Base-by-base conservation (phyloP, 768 basidiomycete genomes). In the Candolleomyces eurysporus region DNA sequence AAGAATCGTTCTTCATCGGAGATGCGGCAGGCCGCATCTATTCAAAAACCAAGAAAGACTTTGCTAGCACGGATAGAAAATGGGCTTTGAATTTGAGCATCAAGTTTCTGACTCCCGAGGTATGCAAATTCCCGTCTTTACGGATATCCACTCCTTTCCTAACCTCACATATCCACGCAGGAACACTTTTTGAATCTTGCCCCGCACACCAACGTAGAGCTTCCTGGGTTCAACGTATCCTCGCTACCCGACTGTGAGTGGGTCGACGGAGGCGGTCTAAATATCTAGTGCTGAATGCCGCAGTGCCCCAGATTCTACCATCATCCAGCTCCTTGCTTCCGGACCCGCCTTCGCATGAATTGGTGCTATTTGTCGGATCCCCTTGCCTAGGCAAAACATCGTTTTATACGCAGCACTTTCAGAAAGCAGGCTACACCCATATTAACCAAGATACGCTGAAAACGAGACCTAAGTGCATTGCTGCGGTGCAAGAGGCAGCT, bases 401-500 rank as follows among this genome's bases (percentile, higher is more conserved):
- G 0, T 92, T 97, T 73, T 98, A 81, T 72, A 78, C 77, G 17
- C 79, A 70, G 48, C 77, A 94, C 70, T 96, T 98, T 72, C 72
- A 77, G 17, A 78, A 86, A 0, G 75, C 73, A 4, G 88, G 83
- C 14, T 97, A 98, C 72, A 73, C 80, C 2, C 92, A 96, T 64
- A 81, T 98, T 63, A 96, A 96, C 69, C 94, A 96, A 73, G 94
- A 96, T 69, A 85, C 77, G 2, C 73, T 98, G 14, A 84, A 84
- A 55, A 87, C 86, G n/a, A 81, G 91, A 48, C 76, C 84, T 10
- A 92, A 87, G 66, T 97, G 96, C 66, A 63, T 95, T 53, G 86
- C 81, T 65, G 83, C 80, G 2, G 85, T 87, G 1, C 79, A 84
- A 54, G 81, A 82, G 22, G 79, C 81, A 0, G 67, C 95, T 36